phyloP scores from a whole-genome alignment of 768 basidiomycete species.

The Serendipita vermifera region DNA sequence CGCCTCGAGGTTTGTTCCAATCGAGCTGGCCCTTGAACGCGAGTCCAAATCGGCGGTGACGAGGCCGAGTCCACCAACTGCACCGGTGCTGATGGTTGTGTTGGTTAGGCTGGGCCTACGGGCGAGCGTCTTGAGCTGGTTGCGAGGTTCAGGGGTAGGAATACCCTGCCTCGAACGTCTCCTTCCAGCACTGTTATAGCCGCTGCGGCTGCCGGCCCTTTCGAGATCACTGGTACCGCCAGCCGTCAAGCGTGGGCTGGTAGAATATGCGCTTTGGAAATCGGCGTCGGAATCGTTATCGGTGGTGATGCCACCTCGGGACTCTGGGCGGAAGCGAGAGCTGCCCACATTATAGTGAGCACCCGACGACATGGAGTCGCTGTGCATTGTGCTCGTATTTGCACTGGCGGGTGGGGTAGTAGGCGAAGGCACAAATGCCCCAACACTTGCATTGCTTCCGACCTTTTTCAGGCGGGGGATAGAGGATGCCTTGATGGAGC shows the following conservation, averaged over 20 bases:
- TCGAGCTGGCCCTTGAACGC: background rate
- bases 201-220: background rate
- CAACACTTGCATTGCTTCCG: background rate
- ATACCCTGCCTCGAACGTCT: background rate
- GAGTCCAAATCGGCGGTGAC: background rate
- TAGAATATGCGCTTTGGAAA: constrained; percentile 76
- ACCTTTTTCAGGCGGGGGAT: background rate
- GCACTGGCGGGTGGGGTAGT: background rate
- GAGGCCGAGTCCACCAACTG: background rate
- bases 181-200: background rate
- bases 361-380: background rate
- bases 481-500: background rate
- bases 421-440: background rate
- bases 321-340: background rate
- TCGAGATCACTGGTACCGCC: background rate
- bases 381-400: background rate
- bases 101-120: background rate
- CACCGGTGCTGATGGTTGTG: background rate
- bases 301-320: constrained; percentile 27
- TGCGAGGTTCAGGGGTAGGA: background rate
- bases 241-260: constrained; percentile 40
- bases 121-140: too few species aligned
- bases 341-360: background rate
- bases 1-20: background rate
- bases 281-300: constrained; percentile 68